These are phyloP conservation scores for Ogataea dorogensis DNA, from an alignment of 805 yeast species.

Conservation along the genomic window DNA sequence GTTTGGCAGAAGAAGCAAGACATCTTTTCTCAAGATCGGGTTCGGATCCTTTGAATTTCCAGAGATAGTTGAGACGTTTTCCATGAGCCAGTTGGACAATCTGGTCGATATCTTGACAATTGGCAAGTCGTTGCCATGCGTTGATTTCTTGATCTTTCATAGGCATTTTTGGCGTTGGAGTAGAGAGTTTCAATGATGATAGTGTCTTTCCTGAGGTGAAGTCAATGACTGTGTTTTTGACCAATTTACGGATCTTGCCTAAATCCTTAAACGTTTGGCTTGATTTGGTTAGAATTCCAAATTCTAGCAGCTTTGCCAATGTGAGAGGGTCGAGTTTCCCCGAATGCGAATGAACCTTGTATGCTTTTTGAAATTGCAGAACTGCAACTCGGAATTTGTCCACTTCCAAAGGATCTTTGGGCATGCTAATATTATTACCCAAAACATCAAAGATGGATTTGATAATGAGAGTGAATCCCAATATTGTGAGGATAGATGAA, in stretches of 20 bases:
- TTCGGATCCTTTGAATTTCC: slow-evolving; percentile 50
- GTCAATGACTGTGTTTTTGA: slow-evolving; percentile 38
- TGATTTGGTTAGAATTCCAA: slow-evolving; percentile 30
- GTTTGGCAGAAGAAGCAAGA: slow-evolving; percentile 17
- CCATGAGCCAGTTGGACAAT: slow-evolving; percentile 29
- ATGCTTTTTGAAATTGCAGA: slow-evolving; percentile 67
- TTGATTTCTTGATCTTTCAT: slow-evolving; percentile 20
- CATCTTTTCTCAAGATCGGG: slow-evolving; percentile 31
- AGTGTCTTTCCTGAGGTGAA: slow-evolving; percentile 37
- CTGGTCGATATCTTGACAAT: slow-evolving; percentile 30
- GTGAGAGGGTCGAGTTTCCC: slow-evolving; percentile 28
- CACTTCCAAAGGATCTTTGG: slow-evolving; percentile 81
- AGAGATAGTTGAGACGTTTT: slow-evolving; percentile 38
- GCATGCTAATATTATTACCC: slow-evolving; percentile 55
- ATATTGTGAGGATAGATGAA: slow-evolving; percentile 70
- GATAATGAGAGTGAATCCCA: slow-evolving; percentile 73
- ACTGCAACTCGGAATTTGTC: slow-evolving; percentile 66
- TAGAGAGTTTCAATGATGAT: slow-evolving; percentile 27
- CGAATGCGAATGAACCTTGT: slow-evolving; percentile 14
- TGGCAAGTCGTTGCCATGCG: slow-evolving; percentile 18
- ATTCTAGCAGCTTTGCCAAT: slow-evolving; percentile 22
- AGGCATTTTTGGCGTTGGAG: slow-evolving; percentile 22
- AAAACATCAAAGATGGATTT: slow-evolving; percentile 61
- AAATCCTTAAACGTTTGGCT: slow-evolving; percentile 36
- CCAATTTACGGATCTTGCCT: slow-evolving; percentile 34